These are phyloP conservation scores for Theileria orientalis DNA, from an alignment of 169 alveolate genomes.

Conservation along the genomic window DNA sequence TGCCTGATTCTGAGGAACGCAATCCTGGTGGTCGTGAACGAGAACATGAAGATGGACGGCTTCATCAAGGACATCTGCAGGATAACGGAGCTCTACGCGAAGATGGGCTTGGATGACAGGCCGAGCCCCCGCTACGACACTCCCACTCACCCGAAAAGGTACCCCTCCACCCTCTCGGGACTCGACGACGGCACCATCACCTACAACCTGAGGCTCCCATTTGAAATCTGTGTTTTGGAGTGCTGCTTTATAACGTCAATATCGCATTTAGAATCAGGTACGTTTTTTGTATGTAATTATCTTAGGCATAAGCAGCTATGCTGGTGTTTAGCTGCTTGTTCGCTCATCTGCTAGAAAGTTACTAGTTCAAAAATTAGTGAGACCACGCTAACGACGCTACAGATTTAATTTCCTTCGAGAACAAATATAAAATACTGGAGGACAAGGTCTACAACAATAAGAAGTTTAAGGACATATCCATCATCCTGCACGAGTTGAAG, in stretches of 20 bases:
- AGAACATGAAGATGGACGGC: conserved; percentile 57
- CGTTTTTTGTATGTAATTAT: conserved; percentile 17
- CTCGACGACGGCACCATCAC: conserved; percentile 25
- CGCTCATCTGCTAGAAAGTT: too few relatives aligned
- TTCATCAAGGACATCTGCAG: conserved; percentile 72
- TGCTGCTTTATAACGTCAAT: conserved; percentile 79
- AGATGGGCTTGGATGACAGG: not conserved
- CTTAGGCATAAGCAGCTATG: too few relatives aligned
- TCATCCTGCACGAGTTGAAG: conserved; percentile 76
- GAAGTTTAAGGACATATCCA: conserved; percentile 64
- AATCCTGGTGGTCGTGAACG: conserved; percentile 50
- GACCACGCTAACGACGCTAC: too few relatives aligned
- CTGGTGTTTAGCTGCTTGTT: too few relatives aligned
- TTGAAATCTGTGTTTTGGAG: conserved; percentile 80
- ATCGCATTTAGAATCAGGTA: conserved; percentile 67
- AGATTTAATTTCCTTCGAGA: conserved; percentile 34
- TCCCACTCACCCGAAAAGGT: not conserved
- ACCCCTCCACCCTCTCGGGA: not conserved
- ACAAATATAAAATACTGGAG: conserved; percentile 29
- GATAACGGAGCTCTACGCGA: conserved; percentile 52
- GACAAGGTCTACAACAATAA: conserved; percentile 50
- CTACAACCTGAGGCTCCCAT: conserved; percentile 53
- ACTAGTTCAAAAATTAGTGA: too few relatives aligned
- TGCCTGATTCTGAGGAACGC: conserved; percentile 60
- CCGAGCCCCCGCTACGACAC: not conserved